These are phyloP conservation scores for Fraxinus xanthoxyloides DNA, from an alignment of 305 asterid species.

Conservation along the genomic window DNA sequence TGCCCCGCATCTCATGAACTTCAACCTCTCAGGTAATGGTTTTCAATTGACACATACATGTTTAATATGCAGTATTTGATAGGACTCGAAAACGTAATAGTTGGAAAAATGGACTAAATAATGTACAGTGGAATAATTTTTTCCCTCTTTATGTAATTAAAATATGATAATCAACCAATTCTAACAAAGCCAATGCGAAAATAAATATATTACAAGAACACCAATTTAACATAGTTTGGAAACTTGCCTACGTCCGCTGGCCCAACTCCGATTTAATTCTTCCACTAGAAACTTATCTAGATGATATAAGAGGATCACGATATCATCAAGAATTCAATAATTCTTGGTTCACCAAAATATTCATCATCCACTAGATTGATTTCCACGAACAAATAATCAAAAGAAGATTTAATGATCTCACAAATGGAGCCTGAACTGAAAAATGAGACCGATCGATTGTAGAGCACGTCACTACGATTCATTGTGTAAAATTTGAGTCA, in stretches of 20 bases:
- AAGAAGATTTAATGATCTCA: background rate
- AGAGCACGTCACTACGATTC: background rate
- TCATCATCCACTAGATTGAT: background rate
- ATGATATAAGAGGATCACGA: background rate
- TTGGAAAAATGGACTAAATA: background rate
- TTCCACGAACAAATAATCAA: background rate
- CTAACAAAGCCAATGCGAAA: background rate
- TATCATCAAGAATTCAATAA: background rate
- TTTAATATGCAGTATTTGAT: background rate
- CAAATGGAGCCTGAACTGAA: background rate
- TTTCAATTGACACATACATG: background rate
- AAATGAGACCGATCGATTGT: background rate
- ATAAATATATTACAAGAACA: background rate
- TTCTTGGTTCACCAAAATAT: background rate
- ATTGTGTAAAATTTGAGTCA: background rate
- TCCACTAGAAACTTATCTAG: background rate
- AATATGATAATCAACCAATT: background rate
- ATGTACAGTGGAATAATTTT: background rate
- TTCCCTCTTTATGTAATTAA: background rate
- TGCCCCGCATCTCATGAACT: constrained; percentile 49
- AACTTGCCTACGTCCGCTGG: background rate
- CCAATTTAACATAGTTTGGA: background rate
- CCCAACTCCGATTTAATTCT: background rate
- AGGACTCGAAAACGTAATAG: background rate
- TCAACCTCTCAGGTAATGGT: constrained; percentile 68